A percentile compares a stretch with the other conserved stretches of the same genome.
phyloP scores from a whole-genome alignment of 2,329 filamentous ascomycete species.

The Leptographium radiaticola region DNA sequence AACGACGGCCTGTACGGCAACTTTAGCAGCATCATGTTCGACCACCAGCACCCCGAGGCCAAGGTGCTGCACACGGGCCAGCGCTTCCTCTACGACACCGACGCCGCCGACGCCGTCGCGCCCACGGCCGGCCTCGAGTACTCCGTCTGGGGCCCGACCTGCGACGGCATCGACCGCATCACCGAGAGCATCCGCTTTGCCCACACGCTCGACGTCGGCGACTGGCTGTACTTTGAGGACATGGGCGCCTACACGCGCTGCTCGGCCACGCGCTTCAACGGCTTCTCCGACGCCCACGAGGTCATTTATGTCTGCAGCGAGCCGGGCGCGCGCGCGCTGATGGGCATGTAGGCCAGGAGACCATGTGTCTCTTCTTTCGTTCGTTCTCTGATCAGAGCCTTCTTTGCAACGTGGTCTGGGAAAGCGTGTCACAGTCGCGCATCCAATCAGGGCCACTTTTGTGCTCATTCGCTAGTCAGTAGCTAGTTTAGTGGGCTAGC shows the following conservation, averaged over 20 bases:
- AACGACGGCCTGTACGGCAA: slow-evolving; percentile 98
- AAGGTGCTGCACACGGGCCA: slow-evolving; percentile 58
- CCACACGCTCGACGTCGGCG: slow-evolving; percentile 73
- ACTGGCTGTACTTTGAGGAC: slow-evolving; percentile 97
- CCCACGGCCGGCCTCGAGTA: slow-evolving; percentile 53
- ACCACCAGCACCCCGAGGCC: slow-evolving; percentile 84
- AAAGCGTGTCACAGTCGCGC: no score
- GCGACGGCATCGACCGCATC: slow-evolving; percentile 95
- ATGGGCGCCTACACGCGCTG: slow-evolving; percentile 99
- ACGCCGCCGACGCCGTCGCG: slow-evolving; percentile 1
- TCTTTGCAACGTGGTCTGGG: no score
- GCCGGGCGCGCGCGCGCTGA: slow-evolving; percentile 64
- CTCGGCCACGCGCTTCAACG: slow-evolving; percentile 95
- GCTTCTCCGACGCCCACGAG: slow-evolving; percentile 84
- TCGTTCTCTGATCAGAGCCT: neutral
- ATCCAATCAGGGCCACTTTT: no score
- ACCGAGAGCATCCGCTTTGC: slow-evolving; percentile 66
- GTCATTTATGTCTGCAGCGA: slow-evolving; percentile 94
- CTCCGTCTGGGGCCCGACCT: slow-evolving; percentile 96
- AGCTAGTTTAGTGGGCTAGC: no score
- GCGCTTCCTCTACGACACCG: slow-evolving; percentile 44
- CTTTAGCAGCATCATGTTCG: slow-evolving; percentile 98
- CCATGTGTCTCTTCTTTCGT: neutral
- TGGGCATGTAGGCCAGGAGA: slow-evolving; percentile 22
- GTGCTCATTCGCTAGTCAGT: no score